Evolutionary conservation across 148 eudicot species (phyloP).

Genomic region (Simmondsia chinensis): DNA sequence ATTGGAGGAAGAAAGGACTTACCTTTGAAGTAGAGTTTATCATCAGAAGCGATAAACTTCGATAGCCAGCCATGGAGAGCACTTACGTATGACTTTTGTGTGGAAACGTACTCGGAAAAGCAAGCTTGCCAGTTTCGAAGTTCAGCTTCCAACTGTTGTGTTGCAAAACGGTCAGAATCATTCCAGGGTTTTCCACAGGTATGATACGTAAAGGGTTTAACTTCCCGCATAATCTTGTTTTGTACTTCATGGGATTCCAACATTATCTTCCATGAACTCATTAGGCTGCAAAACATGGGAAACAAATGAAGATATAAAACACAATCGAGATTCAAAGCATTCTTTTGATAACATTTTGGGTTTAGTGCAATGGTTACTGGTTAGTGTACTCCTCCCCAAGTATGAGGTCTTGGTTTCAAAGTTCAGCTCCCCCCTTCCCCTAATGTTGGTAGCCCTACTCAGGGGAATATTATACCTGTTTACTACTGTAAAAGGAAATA

Average conservation of each 20-base stretch:
- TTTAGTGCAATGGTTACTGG: too few relatives aligned
- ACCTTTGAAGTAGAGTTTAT: slow-evolving; percentile 5
- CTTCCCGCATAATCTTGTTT: slow-evolving; percentile 29
- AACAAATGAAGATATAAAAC: neutral
- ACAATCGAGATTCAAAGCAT: neutral
- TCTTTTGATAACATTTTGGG: too few relatives aligned
- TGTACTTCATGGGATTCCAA: slow-evolving; percentile 36
- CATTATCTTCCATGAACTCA: slow-evolving; percentile 44
- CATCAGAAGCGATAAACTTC: slow-evolving; percentile 23
- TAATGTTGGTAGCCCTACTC: too few relatives aligned
- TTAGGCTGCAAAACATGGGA: slow-evolving; percentile 22
- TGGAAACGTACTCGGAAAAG: slow-evolving; percentile 26
- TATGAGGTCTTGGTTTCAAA: too few relatives aligned
- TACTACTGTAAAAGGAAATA: too few relatives aligned
- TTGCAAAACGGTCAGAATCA: slow-evolving; percentile 36
- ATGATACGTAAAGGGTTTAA: slow-evolving; percentile 16
- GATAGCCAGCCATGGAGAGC: slow-evolving; percentile 36
- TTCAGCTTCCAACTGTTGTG: slow-evolving; percentile 39
- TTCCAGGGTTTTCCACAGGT: slow-evolving; percentile 14
- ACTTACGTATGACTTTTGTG: slow-evolving; percentile 34
- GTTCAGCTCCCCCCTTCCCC: too few relatives aligned
- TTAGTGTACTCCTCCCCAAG: too few relatives aligned
- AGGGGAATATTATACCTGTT: too few relatives aligned
- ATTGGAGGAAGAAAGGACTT: slow-evolving; percentile 8
- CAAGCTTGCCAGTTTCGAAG: slow-evolving; percentile 36